phyloP scores from a whole-genome alignment of 345 rosid genomes.

The Fremontodendron californicum region DNA sequence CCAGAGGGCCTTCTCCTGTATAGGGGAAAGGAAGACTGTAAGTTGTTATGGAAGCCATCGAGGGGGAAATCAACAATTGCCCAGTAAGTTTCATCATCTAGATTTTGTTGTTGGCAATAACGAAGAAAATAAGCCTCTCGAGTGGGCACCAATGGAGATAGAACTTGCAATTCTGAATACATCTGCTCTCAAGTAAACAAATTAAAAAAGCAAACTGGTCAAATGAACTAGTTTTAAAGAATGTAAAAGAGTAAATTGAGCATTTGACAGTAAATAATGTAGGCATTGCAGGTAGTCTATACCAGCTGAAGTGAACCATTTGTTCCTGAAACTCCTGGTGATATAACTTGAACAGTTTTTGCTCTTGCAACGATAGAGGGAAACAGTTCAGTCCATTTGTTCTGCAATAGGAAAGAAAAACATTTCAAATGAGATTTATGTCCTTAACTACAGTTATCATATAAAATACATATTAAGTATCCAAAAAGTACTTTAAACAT shows the following conservation, averaged over 20 bases:
- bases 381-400: slow-evolving; percentile 85
- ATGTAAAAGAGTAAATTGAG: background rate
- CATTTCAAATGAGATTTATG: background rate
- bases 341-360: too few species aligned
- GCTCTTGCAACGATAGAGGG: too few species aligned
- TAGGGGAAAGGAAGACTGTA: slow-evolving; percentile 45
- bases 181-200: slow-evolving; percentile 41
- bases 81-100: too few species aligned
- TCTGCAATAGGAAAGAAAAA: slow-evolving; percentile 32
- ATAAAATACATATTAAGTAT: too few species aligned
- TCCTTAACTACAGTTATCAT: background rate
- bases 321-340: too few species aligned
- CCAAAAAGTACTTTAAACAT: too few species aligned
- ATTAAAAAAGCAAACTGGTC: background rate
- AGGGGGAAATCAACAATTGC: slow-evolving; percentile 81
- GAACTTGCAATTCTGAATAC: slow-evolving; percentile 74
- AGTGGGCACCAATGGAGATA: slow-evolving; percentile 78
- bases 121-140: too few species aligned
- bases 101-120: too few species aligned
- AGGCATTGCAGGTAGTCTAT: background rate
- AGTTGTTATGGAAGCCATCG: slow-evolving; percentile 48
- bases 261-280: background rate
- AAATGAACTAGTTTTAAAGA: background rate
- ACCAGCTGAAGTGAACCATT: slow-evolving; percentile 87
- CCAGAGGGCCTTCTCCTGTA: slow-evolving; percentile 78